Conservation (phyloP, 2,329 filamentous ascomycete species). For the Aspergillus cejpii region DNA sequence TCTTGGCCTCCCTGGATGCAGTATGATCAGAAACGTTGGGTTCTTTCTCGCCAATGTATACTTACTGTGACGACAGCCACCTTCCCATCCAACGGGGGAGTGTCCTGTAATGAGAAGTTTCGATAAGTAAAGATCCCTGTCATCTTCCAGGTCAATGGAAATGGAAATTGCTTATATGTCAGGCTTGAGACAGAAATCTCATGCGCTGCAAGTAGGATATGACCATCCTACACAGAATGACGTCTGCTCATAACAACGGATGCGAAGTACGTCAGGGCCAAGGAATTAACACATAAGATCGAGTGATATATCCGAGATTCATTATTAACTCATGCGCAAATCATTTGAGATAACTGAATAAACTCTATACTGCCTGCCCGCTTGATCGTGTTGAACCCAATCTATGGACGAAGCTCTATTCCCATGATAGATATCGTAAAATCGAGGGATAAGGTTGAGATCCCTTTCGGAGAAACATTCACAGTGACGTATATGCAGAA, state of each 20-base stretch:
- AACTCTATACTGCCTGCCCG: constrained; percentile 7
- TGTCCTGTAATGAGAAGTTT: constrained; percentile 25
- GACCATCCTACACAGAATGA: background rate
- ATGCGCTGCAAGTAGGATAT: background rate
- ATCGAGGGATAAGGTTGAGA: background rate
- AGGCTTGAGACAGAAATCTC: background rate
- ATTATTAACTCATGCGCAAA: background rate
- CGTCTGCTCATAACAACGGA: background rate
- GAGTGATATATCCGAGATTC: background rate
- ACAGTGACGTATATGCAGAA: background rate
- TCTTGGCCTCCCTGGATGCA: constrained; percentile 22
- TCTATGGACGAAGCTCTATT: constrained; percentile 6
- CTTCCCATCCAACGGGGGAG: constrained; percentile 22
- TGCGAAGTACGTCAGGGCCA: background rate
- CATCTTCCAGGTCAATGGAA: no score
- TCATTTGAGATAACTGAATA: background rate
- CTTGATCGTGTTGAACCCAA: constrained; percentile 17
- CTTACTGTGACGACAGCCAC: constrained; percentile 28
- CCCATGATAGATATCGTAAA: background rate
- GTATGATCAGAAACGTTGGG: background rate
- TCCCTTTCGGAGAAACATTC: background rate
- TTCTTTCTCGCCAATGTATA: background rate
- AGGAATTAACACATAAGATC: background rate
- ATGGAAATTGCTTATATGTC: no score
- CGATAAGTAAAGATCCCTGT: constrained; percentile 23